Conservation (phyloP, 371 early-diverging fungal species). For the Rhizopus sp. region DNA sequence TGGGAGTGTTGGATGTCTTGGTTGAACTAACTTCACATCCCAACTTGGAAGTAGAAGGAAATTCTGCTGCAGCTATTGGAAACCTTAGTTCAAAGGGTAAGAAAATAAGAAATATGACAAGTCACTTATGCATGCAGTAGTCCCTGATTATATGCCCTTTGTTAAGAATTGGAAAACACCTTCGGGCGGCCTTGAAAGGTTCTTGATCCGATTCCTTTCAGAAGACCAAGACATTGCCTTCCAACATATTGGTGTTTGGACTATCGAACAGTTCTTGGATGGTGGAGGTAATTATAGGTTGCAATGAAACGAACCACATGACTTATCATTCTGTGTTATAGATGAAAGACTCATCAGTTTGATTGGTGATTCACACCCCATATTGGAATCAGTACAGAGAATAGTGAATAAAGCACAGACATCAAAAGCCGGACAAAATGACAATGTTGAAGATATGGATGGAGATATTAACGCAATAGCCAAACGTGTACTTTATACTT, state of each 20-base stretch:
- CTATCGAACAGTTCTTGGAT: slow-evolving; percentile 82
- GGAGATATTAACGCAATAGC: slow-evolving; percentile 48
- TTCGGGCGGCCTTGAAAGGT: slow-evolving; percentile 70
- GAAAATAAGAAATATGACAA: background rate
- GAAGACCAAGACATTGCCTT: slow-evolving; percentile 72
- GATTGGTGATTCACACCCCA: slow-evolving; percentile 34
- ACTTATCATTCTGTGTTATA: slow-evolving; percentile 4
- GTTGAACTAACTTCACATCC: slow-evolving; percentile 69
- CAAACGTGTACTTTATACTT: slow-evolving; percentile 34
- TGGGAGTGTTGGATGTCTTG: slow-evolving; percentile 69
- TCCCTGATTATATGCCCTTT: slow-evolving; percentile 69
- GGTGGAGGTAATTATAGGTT: slow-evolving; percentile 43
- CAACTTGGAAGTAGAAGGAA: slow-evolving; percentile 77
- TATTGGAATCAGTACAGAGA: slow-evolving; percentile 36
- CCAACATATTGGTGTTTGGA: slow-evolving; percentile 91
- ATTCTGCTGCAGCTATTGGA: slow-evolving; percentile 84
- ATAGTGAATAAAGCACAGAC: slow-evolving; percentile 32
- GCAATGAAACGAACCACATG: background rate
- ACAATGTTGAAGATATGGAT: slow-evolving; percentile 38
- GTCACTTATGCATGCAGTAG: slow-evolving; percentile 14
- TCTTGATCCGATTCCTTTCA: slow-evolving; percentile 70
- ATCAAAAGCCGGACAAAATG: slow-evolving; percentile 15
- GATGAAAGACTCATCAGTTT: slow-evolving; percentile 35
- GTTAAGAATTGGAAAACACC: slow-evolving; percentile 71
- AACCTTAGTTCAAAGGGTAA: slow-evolving; percentile 76